phyloP scores from a whole-genome alignment of 164 flowering plant species.

The Magnolia changhungtana region DNA sequence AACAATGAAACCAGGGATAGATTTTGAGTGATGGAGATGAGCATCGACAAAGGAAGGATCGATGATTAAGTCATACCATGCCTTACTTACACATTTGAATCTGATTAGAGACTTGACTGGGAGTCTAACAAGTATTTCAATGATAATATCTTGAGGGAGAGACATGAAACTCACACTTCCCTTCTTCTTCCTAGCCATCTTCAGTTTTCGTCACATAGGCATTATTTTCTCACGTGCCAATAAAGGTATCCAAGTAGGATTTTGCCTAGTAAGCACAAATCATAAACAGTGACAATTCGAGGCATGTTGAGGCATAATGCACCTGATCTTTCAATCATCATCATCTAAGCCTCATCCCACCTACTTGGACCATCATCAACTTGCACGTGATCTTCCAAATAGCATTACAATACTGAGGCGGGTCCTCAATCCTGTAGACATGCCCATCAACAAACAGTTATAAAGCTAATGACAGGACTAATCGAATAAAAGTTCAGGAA shows the following conservation, averaged over 20 bases:
- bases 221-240: not conserved
- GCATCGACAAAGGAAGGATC: not conserved
- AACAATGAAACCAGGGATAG: constrained; percentile 5
- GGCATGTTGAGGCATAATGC: not conserved
- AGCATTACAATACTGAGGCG: not conserved
- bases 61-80: not conserved
- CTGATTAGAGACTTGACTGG: constrained; percentile 1
- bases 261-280: not conserved
- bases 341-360: no score
- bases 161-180: not conserved
- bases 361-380: no score
- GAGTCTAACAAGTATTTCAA: constrained; percentile 1
- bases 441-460: not conserved
- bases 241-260: not conserved
- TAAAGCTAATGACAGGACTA: no score
- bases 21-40: not conserved
- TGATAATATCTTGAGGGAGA: constrained; percentile 3
- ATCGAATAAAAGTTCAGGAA: no score
- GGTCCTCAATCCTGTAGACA: not conserved
- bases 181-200: not conserved
- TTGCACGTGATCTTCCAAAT: not conserved
- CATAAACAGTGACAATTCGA: not conserved
- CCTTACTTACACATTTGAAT: constrained; percentile 3
- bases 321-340: not conserved
- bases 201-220: not conserved